A percentile compares a stretch with the other conserved stretches of the same genome.
These are phyloP conservation scores for Melanomma pulvis-pyrius DNA, from an alignment of 495 filamentous ascomycete species.

Conservation along the genomic window DNA sequence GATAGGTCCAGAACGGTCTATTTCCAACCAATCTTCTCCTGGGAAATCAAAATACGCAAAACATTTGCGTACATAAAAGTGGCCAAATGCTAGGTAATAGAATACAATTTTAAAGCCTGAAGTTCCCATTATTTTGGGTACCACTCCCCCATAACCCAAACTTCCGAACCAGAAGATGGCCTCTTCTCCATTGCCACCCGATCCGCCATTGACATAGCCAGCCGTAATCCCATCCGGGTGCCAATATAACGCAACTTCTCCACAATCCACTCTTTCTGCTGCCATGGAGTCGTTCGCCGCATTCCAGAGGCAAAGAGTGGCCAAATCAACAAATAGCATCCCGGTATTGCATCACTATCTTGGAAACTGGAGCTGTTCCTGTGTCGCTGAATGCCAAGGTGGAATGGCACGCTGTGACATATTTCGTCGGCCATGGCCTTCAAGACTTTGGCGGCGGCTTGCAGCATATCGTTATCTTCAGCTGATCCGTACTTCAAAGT, in stretches of 20 bases:
- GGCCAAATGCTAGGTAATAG: too few species aligned
- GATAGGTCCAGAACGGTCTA: neutral
- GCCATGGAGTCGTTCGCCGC: constrained; percentile 1
- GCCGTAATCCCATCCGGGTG: neutral
- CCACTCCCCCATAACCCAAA: constrained; percentile 2
- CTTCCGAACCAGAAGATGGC: neutral
- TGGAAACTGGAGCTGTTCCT: neutral
- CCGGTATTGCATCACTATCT: neutral
- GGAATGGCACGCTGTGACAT: neutral
- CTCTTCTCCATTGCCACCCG: neutral
- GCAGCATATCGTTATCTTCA: neutral
- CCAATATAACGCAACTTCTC: neutral
- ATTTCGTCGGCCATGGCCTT: neutral
- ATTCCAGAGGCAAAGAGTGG: neutral
- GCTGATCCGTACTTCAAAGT: neutral
- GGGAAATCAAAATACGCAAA: too few species aligned
- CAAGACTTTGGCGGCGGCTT: neutral
- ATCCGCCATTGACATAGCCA: constrained; percentile 1
- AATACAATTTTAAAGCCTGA: too few species aligned
- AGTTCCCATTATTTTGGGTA: neutral
- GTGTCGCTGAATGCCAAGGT: neutral
- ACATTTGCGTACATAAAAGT: too few species aligned
- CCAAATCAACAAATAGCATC: constrained; percentile 1
- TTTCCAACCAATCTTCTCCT: neutral
- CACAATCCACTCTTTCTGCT: neutral